phyloP scores from a whole-genome alignment of 345 rosid genomes.

The Brassica carinata region DNA sequence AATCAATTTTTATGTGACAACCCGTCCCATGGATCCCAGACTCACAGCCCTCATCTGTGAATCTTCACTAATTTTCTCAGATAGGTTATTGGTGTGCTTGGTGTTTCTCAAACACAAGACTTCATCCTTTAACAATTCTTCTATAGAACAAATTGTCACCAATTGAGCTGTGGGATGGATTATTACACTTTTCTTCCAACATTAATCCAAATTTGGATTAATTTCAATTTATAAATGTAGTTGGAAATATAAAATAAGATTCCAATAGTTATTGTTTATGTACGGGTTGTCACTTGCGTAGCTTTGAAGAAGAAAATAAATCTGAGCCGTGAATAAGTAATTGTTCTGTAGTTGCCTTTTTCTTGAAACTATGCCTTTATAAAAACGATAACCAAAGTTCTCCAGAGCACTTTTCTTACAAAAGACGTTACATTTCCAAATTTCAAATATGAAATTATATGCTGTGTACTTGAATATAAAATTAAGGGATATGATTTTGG shows the following conservation, averaged over 20 bases:
- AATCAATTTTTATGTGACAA: too few species aligned
- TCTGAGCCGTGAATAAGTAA: conserved; percentile 16
- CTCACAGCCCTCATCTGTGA: too few species aligned
- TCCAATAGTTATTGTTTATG: conserved; percentile 26
- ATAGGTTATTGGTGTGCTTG: too few species aligned
- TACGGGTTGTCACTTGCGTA: conserved; percentile 34
- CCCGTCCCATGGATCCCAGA: too few species aligned
- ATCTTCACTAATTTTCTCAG: too few species aligned
- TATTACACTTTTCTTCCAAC: background rate
- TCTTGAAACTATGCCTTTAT: conserved; percentile 10
- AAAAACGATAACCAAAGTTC: conserved; percentile 25
- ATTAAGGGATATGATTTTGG: conserved; percentile 12
- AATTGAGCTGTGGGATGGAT: too few species aligned
- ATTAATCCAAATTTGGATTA: background rate
- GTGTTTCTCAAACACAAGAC: too few species aligned
- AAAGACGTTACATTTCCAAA: conserved; percentile 26
- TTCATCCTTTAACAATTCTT: too few species aligned
- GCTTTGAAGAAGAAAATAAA: conserved; percentile 15
- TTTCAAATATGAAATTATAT: conserved; percentile 1
- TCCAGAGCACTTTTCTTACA: conserved; percentile 31
- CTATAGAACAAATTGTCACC: too few species aligned
- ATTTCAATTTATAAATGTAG: background rate
- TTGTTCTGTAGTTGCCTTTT: conserved; percentile 2
- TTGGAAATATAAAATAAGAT: conserved; percentile 13
- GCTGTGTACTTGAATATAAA: background rate